Conservation (phyloP, 495 filamentous ascomycete species). For the Hyaloscypha hepaticicola region DNA sequence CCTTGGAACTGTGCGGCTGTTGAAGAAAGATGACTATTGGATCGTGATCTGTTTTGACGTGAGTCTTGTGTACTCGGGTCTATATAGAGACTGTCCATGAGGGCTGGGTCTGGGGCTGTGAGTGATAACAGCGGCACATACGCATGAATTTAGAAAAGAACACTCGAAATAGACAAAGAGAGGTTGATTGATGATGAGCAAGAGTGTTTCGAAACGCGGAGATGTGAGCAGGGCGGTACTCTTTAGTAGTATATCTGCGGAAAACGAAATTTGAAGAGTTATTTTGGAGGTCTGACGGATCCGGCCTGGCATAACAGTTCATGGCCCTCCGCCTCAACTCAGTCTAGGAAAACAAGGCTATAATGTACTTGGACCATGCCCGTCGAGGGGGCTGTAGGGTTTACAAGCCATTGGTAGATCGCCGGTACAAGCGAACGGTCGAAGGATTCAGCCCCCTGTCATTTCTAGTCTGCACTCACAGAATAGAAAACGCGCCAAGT, state of each 20-base stretch:
- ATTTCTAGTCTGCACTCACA: conserved; percentile 1
- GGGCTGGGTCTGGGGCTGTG: conserved; percentile 24
- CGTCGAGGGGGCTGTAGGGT: background rate
- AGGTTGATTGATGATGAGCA: conserved; percentile 16
- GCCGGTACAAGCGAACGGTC: conserved; percentile 1
- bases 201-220: conserved; percentile 27
- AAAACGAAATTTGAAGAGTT: conserved; percentile 18
- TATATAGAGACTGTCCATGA: conserved; percentile 35
- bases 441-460: conserved; percentile 23
- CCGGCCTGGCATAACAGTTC: conserved; percentile 22
- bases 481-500: conserved; percentile 9
- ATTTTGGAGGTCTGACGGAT: conserved; percentile 28
- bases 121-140: conserved; percentile 30
- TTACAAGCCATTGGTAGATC: conserved; percentile 18
- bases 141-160: conserved; percentile 19
- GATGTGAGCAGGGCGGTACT: conserved; percentile 9
- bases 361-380: conserved; percentile 15
- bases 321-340: conserved; percentile 30
- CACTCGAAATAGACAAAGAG: conserved; percentile 26
- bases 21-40: conserved; percentile 31
- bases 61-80: conserved; percentile 30
- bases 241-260: conserved; percentile 6
- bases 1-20: conserved; percentile 26
- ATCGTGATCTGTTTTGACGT: conserved; percentile 31
- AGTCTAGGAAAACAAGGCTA: conserved; percentile 24